phyloP scores from a whole-genome alignment of 352 stramenopile genomes.

The Thalassiosira livingstoniorum region DNA sequence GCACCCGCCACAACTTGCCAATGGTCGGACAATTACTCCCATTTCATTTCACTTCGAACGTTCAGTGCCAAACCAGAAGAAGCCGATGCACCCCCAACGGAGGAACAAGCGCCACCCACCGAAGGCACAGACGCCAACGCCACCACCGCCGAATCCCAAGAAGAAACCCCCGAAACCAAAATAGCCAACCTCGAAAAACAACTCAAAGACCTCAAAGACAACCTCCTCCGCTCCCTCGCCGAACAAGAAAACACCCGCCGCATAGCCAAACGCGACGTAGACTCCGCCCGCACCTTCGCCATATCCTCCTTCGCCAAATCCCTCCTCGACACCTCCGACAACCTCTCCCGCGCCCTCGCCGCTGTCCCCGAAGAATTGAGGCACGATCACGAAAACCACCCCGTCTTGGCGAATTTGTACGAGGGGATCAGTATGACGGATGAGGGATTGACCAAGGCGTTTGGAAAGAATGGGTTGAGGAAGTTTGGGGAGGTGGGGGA shows the following conservation, averaged over 20 bases:
- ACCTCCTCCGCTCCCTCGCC: slow-evolving; percentile 90
- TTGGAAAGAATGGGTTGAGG: slow-evolving; percentile 89
- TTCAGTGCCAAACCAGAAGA: slow-evolving; percentile 51
- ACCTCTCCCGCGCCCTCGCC: slow-evolving; percentile 94
- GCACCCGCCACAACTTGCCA: not conserved
- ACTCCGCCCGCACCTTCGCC: slow-evolving; percentile 92
- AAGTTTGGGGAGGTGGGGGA: slow-evolving; percentile 93
- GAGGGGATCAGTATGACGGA: slow-evolving; percentile 96
- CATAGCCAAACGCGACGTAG: slow-evolving; percentile 93
- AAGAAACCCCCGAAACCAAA: slow-evolving; percentile 15
- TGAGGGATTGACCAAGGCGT: slow-evolving; percentile 95
- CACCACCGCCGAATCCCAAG: slow-evolving; percentile 21
- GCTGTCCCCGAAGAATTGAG: slow-evolving; percentile 85
- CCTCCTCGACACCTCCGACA: slow-evolving; percentile 97
- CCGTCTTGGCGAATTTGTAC: slow-evolving; percentile 79
- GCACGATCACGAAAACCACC: slow-evolving; percentile 69
- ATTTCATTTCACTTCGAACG: slow-evolving; percentile 9
- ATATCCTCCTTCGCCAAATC: slow-evolving; percentile 96
- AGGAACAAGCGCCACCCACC: slow-evolving; percentile 5
- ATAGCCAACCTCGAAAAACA: slow-evolving; percentile 62
- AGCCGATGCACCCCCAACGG: slow-evolving; percentile 4
- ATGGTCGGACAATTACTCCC: no score
- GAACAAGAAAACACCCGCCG: slow-evolving; percentile 97
- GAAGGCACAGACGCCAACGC: slow-evolving; percentile 1
- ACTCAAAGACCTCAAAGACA: slow-evolving; percentile 78